A percentile compares a stretch with the other conserved stretches of the same genome.
These are phyloP conservation scores for Globisporangium orthogonon DNA, from an alignment of 352 stramenopile genomes.

Conservation along the genomic window DNA sequence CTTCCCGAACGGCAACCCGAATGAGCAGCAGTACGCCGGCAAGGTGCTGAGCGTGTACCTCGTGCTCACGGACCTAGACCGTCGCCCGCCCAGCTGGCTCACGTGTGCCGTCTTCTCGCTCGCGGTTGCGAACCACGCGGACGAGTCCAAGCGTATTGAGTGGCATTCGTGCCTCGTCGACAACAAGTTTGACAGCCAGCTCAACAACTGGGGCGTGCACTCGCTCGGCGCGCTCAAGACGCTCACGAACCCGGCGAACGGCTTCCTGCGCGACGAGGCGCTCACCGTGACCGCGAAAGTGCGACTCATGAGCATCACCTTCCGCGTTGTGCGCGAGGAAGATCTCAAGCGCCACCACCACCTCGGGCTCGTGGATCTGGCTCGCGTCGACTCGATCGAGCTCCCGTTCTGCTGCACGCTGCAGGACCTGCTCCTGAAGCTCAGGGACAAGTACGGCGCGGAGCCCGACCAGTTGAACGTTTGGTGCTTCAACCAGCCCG, in stretches of 20 bases:
- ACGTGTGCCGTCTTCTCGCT: slow-evolving; percentile 79
- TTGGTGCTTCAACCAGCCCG: slow-evolving; percentile 78
- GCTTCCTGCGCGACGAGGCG: slow-evolving; percentile 40
- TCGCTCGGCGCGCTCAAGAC: slow-evolving; percentile 52
- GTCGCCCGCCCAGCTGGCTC: slow-evolving; percentile 49
- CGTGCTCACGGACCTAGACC: slow-evolving; percentile 65
- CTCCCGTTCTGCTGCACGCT: slow-evolving; percentile 68
- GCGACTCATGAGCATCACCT: slow-evolving; percentile 74
- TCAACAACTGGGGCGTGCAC: slow-evolving; percentile 83
- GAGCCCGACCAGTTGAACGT: slow-evolving; percentile 26
- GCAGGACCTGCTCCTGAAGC: slow-evolving; percentile 36
- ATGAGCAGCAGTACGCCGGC: slow-evolving; percentile 63
- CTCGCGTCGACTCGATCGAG: slow-evolving; percentile 34
- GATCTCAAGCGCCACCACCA: slow-evolving; percentile 43
- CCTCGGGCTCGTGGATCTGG: slow-evolving; percentile 52
- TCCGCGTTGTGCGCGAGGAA: slow-evolving; percentile 56
- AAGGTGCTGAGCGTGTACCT: slow-evolving; percentile 74
- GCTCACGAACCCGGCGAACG: slow-evolving; percentile 45
- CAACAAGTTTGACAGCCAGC: slow-evolving; percentile 71
- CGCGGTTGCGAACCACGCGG: slow-evolving; percentile 41
- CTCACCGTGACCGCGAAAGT: slow-evolving; percentile 63
- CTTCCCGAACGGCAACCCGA: slow-evolving; percentile 75
- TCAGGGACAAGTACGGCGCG: slow-evolving; percentile 25
- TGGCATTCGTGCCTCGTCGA: slow-evolving; percentile 80
- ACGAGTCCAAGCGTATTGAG: slow-evolving; percentile 43